These are phyloP conservation scores for Kwoniella mangroviensis DNA, from an alignment of 768 basidiomycete species.

Conservation along the genomic window DNA sequence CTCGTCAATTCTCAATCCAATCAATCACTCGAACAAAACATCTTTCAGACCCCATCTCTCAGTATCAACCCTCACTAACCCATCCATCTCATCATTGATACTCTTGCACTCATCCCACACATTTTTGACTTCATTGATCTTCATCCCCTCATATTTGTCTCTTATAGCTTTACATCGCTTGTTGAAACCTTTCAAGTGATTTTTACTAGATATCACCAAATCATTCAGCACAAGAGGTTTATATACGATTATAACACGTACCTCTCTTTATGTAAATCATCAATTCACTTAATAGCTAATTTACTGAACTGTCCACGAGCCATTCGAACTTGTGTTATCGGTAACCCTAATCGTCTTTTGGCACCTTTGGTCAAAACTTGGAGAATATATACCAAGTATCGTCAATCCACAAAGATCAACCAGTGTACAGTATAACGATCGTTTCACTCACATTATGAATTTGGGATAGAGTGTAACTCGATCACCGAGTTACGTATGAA, in stretches of 20 bases:
- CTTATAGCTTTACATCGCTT: background rate
- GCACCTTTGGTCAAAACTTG: background rate
- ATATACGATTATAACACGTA: background rate
- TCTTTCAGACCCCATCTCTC: background rate
- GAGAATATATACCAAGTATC: no score
- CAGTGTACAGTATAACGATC: no score
- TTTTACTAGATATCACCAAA: background rate
- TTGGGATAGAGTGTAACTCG: background rate
- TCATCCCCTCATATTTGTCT: background rate
- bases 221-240: background rate
- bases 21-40: background rate
- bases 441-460: background rate
- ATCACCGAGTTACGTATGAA: background rate
- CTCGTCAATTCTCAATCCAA: no score
- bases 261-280: constrained; percentile 10
- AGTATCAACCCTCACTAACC: background rate
- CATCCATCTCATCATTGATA: background rate
- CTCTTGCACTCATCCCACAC: background rate
- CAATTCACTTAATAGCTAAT: background rate
- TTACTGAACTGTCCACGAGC: background rate
- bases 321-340: constrained; percentile 3
- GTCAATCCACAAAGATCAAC: no score
- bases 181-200: background rate
- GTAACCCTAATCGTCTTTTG: background rate
- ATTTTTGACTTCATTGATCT: background rate